Evolutionary conservation across 2,329 filamentous ascomycete species (phyloP).

Genomic region (Pleomassaria siparia): DNA sequence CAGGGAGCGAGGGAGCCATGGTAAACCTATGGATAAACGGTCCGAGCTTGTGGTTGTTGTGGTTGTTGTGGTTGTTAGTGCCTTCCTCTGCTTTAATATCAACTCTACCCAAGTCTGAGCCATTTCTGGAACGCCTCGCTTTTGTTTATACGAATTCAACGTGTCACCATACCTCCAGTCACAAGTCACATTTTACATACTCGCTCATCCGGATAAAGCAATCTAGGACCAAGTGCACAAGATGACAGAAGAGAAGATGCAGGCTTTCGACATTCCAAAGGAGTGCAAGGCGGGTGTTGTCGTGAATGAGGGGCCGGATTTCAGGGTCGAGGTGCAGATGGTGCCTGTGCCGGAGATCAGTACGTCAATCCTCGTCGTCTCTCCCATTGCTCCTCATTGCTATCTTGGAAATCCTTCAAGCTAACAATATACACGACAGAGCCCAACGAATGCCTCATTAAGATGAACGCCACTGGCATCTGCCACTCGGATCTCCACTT

Average conservation of each 20-base stretch:
- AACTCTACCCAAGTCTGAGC: no score
- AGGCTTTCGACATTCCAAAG: conserved; percentile 48
- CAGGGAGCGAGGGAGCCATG: no score
- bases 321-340: conserved; percentile 49
- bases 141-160: no score
- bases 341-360: conserved; percentile 52
- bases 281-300: conserved; percentile 57
- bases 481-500: conserved; percentile 61
- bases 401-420: not conserved
- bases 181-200: not conserved
- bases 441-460: conserved; percentile 58
- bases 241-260: conserved; percentile 29
- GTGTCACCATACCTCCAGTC: no score
- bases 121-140: no score
- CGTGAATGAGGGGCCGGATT: conserved; percentile 54
- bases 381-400: not conserved
- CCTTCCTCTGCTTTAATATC: no score
- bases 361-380: conserved; percentile 20
- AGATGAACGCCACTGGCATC: conserved; percentile 60
- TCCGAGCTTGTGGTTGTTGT: not conserved
- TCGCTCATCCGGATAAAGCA: not conserved
- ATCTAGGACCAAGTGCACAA: not conserved
- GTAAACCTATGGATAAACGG: no score
- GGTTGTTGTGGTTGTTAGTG: no score
- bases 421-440: conserved; percentile 32